phyloP scores from a whole-genome alignment of 805 yeast genomes.

The Candida insectorum region DNA sequence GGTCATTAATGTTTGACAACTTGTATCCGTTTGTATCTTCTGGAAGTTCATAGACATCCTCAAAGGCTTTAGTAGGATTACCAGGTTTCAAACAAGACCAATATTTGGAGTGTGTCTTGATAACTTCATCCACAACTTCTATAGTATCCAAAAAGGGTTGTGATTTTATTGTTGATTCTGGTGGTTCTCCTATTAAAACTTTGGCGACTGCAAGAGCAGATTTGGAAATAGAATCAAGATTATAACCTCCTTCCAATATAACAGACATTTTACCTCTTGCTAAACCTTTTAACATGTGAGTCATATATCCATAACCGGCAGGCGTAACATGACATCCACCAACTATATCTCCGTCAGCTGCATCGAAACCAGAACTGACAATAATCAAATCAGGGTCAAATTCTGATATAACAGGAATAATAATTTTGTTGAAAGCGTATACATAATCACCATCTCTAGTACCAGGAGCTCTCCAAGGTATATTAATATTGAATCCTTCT shows the following conservation, averaged over 20 bases:
- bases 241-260: conserved; percentile 95
- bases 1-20: conserved; percentile 60
- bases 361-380: conserved; percentile 95
- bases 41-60: conserved; percentile 38
- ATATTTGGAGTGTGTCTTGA: conserved; percentile 73
- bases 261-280: conserved; percentile 89
- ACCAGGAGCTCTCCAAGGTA: conserved; percentile 92
- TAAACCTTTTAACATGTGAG: conserved; percentile 80
- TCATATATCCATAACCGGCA: conserved; percentile 94
- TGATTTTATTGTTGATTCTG: conserved; percentile 64
- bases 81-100: conserved; percentile 87
- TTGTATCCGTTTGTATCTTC: conserved; percentile 21
- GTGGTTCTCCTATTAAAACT: conserved; percentile 91
- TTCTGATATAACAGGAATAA: conserved; percentile 86
- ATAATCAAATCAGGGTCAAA: conserved; percentile 91
- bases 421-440: conserved; percentile 80
- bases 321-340: conserved; percentile 97
- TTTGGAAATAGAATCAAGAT: conserved; percentile 82
- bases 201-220: conserved; percentile 92
- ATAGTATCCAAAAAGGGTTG: conserved; percentile 76
- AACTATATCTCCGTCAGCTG: conserved; percentile 96
- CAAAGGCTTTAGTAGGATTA: conserved; percentile 34
- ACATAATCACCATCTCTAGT: conserved; percentile 95
- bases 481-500: conserved; percentile 81
- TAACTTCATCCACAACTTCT: conserved; percentile 76